Evolutionary conservation across 2,329 filamentous ascomycete species (phyloP), one percentile per base, ranked within the genome.

Genomic region (Zalaria obscura): DNA sequence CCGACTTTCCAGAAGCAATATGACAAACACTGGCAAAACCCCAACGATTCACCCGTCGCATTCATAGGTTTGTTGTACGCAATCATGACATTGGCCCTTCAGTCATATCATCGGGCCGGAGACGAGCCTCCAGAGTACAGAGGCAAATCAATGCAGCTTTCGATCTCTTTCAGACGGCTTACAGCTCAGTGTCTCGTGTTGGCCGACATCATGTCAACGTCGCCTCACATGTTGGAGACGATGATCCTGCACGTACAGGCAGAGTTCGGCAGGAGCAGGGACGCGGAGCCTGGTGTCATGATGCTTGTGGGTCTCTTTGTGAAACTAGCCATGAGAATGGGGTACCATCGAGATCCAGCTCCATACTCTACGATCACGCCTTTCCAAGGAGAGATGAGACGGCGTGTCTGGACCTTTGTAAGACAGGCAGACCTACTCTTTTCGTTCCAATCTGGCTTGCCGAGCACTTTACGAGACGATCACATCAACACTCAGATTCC

Each of bases 1-100:
- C 88, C 87, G 7, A 88, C 85, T 0, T 95, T 95, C 53, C 78
- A 89, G 54, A 75, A 80, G 52, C 63, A 78, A 58, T 80, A 80
- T 51, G 73, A 78, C 47, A 65, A 66, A 47, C 73, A 79, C 55
- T 89, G 83, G 83, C 65, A 78, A 52, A 76, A 80, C 51, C 83
- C 84, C 0, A 72, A 73, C 9, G 80, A 82, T 50, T 80, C 82
- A 4, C 73, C 78, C 1, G 67, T 86, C 44, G 81, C 85, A 64
- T 91, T 84, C 83, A 62, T 91, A 9, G 84, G 81, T 1, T 60
- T 88, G 46, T 70, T 87, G 8, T 89, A 84, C 57, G 74, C 82
- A 0, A 76, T 89, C 59, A 71, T 89, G 59, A 82, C 78, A 47
- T 68, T 89, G 44, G 81, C 83, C 2, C 75, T 89, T 67, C 70